Base-by-base conservation (phyloP, 345 rosid species). In the Raphanus raphanistrum region DNA sequence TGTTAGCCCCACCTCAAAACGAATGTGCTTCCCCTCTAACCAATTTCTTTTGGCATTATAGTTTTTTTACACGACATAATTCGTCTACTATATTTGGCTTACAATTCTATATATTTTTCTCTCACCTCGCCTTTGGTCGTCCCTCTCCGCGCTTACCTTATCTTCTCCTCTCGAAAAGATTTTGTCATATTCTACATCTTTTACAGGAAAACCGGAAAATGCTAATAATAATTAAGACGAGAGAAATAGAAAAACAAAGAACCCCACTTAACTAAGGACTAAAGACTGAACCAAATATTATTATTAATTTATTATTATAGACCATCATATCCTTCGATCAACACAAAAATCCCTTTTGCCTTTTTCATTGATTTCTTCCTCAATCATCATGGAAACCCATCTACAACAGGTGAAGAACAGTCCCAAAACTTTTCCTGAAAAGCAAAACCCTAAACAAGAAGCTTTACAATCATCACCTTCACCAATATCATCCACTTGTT, bases 401-500 rank as follows among this genome's bases (percentile, higher is more conserved):
- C 82, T 75, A 52, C 86, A 81, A 27, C 83, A 72, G 67, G 73
- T 36, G 64, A 61, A 87, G 74, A 82, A 83, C 82, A 86, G 63
- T 77, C 63, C 81, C 10, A 71, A 79, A 72, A 72, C 76, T 45
- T 71, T 72, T 57, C 17, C 63, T 63, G 82, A 74, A 82, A 88
- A 84, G 68, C 79, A 27, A 63, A 84, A 82, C 77, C 66, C 81
- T 54, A 86, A 72, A 38, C 80, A 75, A 33, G 78, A 84, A 62
- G 66, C 90, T 76, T 60, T 60, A 28, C 64, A 60, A 28, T 60
- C 36, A 60, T 60, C 64, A 60, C 35, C 36, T 28, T 61, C 93
- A 31, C 86, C 90, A 57, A 76, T 88, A 75, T 92, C 98, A 33
- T 65, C 97, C 0, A 4, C 76, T 80, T 79, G 91, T 59, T 89